Base-by-base conservation (phyloP, 1,139 yeast species). In the Pichia sp. region DNA sequence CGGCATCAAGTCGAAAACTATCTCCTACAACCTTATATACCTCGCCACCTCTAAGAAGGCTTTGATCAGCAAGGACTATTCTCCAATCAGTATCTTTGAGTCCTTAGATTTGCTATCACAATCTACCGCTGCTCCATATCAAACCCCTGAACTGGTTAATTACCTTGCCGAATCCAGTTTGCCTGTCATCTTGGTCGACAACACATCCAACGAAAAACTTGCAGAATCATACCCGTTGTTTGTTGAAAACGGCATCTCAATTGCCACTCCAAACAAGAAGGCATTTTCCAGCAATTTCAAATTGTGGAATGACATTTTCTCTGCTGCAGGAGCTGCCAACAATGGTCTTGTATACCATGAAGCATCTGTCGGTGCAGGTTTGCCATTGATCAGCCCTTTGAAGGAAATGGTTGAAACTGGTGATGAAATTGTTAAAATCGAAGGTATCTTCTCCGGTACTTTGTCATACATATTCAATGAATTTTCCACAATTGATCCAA, bases 361-460 rank as follows among this genome's bases (percentile, higher is more conserved):
- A 77, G 95, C 98, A 52, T 89, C 98, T n/a, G 99, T 93, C 55
- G 99, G 98, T 67, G 99, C 99, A 45, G 99, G 98, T 54, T 79
- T 95, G 69, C 99, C 99, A 58, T 83, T 93, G 61, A 84, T 93
- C 64, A 85, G 90, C 50, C 89, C 97, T 54, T 77, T 93, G 67
- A 86, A 84, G 67, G 99, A 93, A 70, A 78, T 93, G 71, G 78
- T 93, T 50, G 79, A 81, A 59, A 93, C 99, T 54, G 99, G 99
- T 61, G 99, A 93, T 72, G 84, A 89, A 73, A 82, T 95, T 58
- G 85, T 84, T 65, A 87, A 84, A 69, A 87, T 93, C 63, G 98
- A 93, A 74, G 99, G 99, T 62, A 92, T 93, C 66, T 87, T 95
- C 67, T 90, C 97, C 8, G 99, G 99, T 61, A 89, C 98, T 54